phyloP scores from a whole-genome alignment of 2,329 filamentous ascomycete species.

The Ilyonectria robusta region DNA sequence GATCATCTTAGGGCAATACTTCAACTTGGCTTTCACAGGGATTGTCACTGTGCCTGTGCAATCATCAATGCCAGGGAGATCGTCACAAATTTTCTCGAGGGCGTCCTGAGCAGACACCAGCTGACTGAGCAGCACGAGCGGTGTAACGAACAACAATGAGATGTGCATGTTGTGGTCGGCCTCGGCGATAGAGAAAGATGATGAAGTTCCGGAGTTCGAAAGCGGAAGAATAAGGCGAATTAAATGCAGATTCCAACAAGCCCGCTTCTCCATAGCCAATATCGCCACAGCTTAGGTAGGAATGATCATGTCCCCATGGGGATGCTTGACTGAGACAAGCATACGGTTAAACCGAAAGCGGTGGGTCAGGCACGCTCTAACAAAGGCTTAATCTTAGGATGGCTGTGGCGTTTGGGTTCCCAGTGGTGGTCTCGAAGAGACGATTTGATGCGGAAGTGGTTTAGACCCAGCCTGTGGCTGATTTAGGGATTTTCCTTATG shows the following conservation, averaged over 20 bases:
- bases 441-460: not conserved
- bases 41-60: constrained; percentile 7
- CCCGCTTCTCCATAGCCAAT: too few species aligned
- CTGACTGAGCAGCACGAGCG: constrained; percentile 10
- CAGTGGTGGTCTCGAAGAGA: not conserved
- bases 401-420: not conserved
- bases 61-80: constrained; percentile 1
- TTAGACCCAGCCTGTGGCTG: constrained; percentile 12
- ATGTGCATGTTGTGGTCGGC: not conserved
- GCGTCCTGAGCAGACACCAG: constrained; percentile 9
- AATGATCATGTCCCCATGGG: too few species aligned
- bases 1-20: constrained; percentile 2
- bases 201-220: too few species aligned
- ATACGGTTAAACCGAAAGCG: too few species aligned
- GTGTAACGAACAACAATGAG: not conserved
- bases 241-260: too few species aligned
- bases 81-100: constrained; percentile 7
- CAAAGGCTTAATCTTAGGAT: too few species aligned
- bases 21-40: constrained; percentile 11
- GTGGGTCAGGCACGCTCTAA: too few species aligned
- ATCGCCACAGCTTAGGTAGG: too few species aligned
- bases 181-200: too few species aligned
- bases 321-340: too few species aligned
- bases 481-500: not conserved
- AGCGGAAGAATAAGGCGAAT: too few species aligned